Percentiles rank a stretch among this genome's conserved stretches.
phyloP scores from a whole-genome alignment of 108 stramenopile species.

The Cylindrotheca fusiformis region DNA sequence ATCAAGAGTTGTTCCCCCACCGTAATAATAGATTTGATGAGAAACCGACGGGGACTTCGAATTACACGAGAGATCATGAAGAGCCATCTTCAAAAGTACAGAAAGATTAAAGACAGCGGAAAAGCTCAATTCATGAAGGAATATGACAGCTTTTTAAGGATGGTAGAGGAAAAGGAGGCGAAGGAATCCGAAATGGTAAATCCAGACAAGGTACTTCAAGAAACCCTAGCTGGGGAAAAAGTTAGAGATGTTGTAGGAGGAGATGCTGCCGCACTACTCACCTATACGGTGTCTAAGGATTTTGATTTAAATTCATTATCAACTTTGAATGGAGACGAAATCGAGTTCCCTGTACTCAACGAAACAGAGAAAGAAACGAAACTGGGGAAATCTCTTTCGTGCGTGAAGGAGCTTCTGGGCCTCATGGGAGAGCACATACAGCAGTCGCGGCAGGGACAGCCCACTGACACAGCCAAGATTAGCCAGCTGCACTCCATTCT shows the following conservation, averaged over 20 bases:
- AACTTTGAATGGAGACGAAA: not conserved
- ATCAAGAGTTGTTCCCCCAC: constrained; percentile 47
- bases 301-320: not conserved
- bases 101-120: constrained; percentile 26
- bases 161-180: not conserved
- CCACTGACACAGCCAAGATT: not conserved
- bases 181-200: not conserved
- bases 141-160: constrained; percentile 32
- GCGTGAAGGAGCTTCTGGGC: not conserved
- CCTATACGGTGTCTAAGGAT: not conserved
- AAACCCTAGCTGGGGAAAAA: not conserved
- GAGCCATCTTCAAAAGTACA: constrained; percentile 58
- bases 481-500: not conserved
- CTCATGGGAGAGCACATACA: not conserved
- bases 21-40: constrained; percentile 46
- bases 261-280: not conserved
- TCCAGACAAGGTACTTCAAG: not conserved
- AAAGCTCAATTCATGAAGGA: constrained; percentile 43
- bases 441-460: not conserved
- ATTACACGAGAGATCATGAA: constrained; percentile 46
- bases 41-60: constrained; percentile 10
- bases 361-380: not conserved
- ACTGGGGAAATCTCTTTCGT: not conserved
- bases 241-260: not conserved
- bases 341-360: not conserved